Evolutionary conservation across 495 filamentous ascomycete species (phyloP), one percentile per base, ranked within the genome.

Genomic region (Penicillium maclennaniae): DNA sequence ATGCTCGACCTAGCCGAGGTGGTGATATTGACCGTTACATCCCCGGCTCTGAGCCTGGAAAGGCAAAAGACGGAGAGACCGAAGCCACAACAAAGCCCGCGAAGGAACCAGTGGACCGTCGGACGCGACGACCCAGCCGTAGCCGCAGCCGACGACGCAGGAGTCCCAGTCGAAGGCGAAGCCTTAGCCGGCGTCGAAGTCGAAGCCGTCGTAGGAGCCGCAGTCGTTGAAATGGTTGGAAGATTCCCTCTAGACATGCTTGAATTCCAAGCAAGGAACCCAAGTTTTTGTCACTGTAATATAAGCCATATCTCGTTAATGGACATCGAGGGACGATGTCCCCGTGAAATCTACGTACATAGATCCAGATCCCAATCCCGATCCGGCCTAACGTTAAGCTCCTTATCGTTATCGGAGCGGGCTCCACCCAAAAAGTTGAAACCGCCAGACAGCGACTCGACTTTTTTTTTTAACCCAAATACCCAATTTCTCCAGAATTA

Each of bases 21-120:
- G 62, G 70, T 19, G 74, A 81, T 7, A 78, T 80, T 54, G 79
- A 83, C 62, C 74, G 79, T 7, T 82, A 83, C 54, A 72, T 81
- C n/a, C 79, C 79, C 16, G 57, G 51, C n/a, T 66, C 57, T 23
- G 72, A 71, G n/a, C 57, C 62, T 14, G 63, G 67, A 17, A 56
- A 65, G 10, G 69, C 67, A 15, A 28, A 26, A 15, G 59, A 69
- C 1, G 49, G 42, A 10, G 59, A 64, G 16, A 17, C 17, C 50
- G 47, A 28, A 17, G 41, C 73, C 6, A 61, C 62, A 10, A 20
- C 19, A 43, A 67, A 71, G 16, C 56, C 61, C 7, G 61, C 65
- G 16, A 69, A 73, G 17, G 73, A 71, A 8, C 19, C 40, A 3
- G 55, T 60, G 23, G 61, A 64, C 45, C 63, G 55, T 21, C 58